Evolutionary conservation across 768 basidiomycete genomes (phyloP), one percentile per base, ranked within the genome.

Genomic region (Candolleomyces aberdarensis): DNA sequence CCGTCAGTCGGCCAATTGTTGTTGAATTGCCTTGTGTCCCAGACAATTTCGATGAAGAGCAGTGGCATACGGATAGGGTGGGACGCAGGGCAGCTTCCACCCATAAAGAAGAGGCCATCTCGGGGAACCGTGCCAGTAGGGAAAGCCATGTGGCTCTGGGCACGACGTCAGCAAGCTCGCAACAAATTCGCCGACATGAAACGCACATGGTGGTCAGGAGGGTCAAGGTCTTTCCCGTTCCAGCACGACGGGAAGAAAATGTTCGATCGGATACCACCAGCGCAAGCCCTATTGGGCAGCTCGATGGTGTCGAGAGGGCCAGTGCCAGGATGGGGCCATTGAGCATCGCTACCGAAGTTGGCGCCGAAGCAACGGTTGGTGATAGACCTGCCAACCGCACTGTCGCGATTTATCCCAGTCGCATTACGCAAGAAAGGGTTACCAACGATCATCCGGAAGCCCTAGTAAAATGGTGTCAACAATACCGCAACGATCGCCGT

Each of bases 161-260:
- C 2, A 15, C 10, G 3, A 22, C 43, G 15, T 49, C 22, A 22
- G 15, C n/a, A n/a, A 17, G 10, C 20, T 20, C 20, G 48, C 20
- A 19, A 17, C 20, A 49, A n/a, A 13, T 13, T 49, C 20, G 15
- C 48, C 14, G 20, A n/a, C 15, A 15, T 22, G n/a, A 17, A 17
- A 17, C 48, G 14, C 8, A 49, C 48, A 17, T 14, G 10, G 20
- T 49, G 48, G 22, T 49, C 48, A 49, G n/a, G 48, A 3, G 48
- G 22, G 22, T 49, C 48, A 20, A 49, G 51, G 40, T 59, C 51
- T 41, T 46, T 59, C 17, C 50, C 58, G 22, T 59, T 54, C 58
- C 58, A 59, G 58, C 58, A 59, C 14, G 58, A 59, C 2, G 58
- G 58, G 58, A 59, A 59, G 58, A 59, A 59, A 47, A 59, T 59